Evolutionary conservation across 2,329 filamentous ascomycete genomes (phyloP).

Genomic region (Sphaceloma murrayae): DNA sequence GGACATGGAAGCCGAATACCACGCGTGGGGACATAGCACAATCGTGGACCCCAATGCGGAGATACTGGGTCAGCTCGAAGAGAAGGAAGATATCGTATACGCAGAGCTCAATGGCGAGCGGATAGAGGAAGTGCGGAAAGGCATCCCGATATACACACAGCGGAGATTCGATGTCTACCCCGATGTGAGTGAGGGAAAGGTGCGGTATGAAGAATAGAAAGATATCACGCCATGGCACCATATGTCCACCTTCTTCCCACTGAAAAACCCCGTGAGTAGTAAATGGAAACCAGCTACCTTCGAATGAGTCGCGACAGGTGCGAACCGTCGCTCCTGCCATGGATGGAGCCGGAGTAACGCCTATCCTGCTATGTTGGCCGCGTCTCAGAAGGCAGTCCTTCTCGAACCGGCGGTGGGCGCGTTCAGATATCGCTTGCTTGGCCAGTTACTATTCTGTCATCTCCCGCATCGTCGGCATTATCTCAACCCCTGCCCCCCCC

Average conservation of each 20-base stretch:
- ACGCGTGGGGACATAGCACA: constrained; percentile 87
- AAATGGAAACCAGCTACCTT: too few species aligned
- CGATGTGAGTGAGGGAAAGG: constrained; percentile 61
- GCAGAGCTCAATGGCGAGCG: constrained; percentile 58
- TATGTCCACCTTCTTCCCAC: not conserved
- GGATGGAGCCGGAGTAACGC: too few species aligned
- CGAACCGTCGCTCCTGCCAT: too few species aligned
- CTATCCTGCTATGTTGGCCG: too few species aligned
- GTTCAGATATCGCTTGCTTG: not conserved
- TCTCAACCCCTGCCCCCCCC: not conserved
- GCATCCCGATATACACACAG: constrained; percentile 76
- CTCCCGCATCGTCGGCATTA: not conserved
- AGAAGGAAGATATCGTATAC: constrained; percentile 65
- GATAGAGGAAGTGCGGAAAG: constrained; percentile 66
- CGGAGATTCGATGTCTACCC: constrained; percentile 92
- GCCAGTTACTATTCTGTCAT: not conserved
- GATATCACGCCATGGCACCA: not conserved
- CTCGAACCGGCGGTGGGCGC: too few species aligned
- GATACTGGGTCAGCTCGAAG: constrained; percentile 69
- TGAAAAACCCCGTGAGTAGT: too few species aligned
- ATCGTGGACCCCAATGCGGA: constrained; percentile 79
- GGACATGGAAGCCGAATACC: constrained; percentile 66
- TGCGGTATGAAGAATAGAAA: constrained; percentile 27
- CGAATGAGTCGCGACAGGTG: too few species aligned
- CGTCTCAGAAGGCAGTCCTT: too few species aligned